Evolutionary conservation across 495 filamentous ascomycete species (phyloP).

Genomic region (Glarea lozoyensis): DNA sequence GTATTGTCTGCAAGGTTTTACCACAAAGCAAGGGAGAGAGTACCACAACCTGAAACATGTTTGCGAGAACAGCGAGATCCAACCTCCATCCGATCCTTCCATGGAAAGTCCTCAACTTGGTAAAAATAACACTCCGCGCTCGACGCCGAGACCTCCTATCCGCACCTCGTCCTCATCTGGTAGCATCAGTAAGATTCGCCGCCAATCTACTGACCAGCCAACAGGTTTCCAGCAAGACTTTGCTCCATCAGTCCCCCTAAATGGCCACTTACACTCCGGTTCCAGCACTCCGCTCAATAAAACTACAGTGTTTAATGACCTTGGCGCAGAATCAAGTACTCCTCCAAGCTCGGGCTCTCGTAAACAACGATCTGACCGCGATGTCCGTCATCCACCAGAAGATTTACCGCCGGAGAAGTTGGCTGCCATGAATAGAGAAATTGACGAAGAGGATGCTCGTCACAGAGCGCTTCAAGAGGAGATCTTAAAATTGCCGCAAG

Average conservation of each 20-base stretch:
- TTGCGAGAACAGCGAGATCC: slow-evolving; percentile 1
- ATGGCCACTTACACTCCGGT: too few relatives aligned
- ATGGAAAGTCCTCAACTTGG: too few relatives aligned
- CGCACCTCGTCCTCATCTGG: neutral
- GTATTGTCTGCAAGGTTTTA: slow-evolving; percentile 14
- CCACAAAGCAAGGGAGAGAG: slow-evolving; percentile 10
- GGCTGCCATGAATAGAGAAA: slow-evolving; percentile 9
- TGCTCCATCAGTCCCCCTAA: neutral
- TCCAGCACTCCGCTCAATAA: too few relatives aligned
- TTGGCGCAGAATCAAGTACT: too few relatives aligned
- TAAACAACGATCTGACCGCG: neutral
- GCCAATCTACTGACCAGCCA: neutral
- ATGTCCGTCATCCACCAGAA: slow-evolving; percentile 8
- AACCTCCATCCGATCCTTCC: neutral
- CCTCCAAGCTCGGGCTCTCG: too few relatives aligned
- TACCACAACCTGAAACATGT: slow-evolving; percentile 12
- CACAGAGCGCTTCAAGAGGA: slow-evolving; percentile 1
- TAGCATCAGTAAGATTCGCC: neutral
- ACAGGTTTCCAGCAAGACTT: neutral
- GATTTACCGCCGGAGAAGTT: slow-evolving; percentile 12
- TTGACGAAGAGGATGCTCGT: slow-evolving; percentile 4
- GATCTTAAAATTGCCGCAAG: neutral
- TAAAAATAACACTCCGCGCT: too few relatives aligned
- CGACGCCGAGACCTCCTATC: neutral
- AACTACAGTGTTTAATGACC: too few relatives aligned